Evolutionary conservation across 1,139 yeast species (phyloP).

Genomic region (Oligophagozyma castellii): DNA sequence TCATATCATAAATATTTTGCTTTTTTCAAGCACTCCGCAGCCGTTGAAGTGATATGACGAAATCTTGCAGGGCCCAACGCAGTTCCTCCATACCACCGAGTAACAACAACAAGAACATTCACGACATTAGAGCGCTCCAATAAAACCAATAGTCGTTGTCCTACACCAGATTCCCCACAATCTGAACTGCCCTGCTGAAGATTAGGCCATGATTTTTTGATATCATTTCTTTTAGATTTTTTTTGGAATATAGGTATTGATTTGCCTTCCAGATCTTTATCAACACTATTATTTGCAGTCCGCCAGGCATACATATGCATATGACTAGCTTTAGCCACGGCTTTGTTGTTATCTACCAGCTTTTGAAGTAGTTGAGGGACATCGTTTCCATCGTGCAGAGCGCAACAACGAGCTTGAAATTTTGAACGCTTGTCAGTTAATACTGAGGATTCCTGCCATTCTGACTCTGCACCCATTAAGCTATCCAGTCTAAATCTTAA

Average conservation of each 20-base stretch:
- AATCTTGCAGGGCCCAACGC: conserved; percentile 55
- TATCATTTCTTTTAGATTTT: not conserved
- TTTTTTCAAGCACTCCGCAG: conserved; percentile 29
- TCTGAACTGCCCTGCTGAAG: conserved; percentile 45
- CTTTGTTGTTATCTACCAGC: conserved; percentile 31
- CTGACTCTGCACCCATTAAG: no score
- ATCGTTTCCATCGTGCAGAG: conserved; percentile 27
- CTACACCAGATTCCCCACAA: conserved; percentile 58
- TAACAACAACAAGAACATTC: conserved; percentile 46
- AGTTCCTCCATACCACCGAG: conserved; percentile 64
- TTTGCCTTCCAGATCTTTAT: conserved; percentile 4
- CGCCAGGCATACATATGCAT: conserved; percentile 62
- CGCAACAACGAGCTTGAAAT: conserved; percentile 45
- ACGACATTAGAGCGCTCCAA: conserved; percentile 34
- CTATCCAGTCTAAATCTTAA: no score
- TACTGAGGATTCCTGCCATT: conserved; percentile 28
- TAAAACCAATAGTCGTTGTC: conserved; percentile 37
- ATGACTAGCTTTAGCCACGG: conserved; percentile 42
- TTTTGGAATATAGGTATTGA: not conserved
- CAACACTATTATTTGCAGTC: conserved; percentile 14
- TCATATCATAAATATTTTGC: conserved; percentile 5
- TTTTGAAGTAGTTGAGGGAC: conserved; percentile 29
- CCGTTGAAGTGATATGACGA: conserved; percentile 43
- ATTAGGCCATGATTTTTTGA: no score
- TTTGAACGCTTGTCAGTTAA: conserved; percentile 38